phyloP scores from a whole-genome alignment of 1,139 yeast species.

The Protomyces macrosporus region DNA sequence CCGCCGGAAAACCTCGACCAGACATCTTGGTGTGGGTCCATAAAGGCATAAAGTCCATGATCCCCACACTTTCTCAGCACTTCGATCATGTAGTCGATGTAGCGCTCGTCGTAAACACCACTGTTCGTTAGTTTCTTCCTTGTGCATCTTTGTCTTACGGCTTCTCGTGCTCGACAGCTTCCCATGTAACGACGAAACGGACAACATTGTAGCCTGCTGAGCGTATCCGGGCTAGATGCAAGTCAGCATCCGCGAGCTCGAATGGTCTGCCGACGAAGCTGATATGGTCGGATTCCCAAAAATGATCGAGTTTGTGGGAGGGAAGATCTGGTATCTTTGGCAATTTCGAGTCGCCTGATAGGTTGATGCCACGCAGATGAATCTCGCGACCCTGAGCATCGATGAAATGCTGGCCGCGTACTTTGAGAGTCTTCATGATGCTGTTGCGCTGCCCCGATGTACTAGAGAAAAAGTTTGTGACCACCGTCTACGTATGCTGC shows the following conservation, averaged over 20 bases:
- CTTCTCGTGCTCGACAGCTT: slow-evolving; percentile 82
- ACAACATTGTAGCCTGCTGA: slow-evolving; percentile 78
- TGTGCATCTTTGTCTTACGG: slow-evolving; percentile 43
- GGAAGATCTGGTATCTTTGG: slow-evolving; percentile 58
- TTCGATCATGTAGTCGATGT: slow-evolving; percentile 61
- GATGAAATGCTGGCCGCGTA: slow-evolving; percentile 41
- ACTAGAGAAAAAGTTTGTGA: no score
- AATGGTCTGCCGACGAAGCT: slow-evolving; percentile 81
- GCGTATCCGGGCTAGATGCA: slow-evolving; percentile 64
- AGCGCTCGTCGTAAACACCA: slow-evolving; percentile 71
- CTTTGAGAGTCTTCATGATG: slow-evolving; percentile 14
- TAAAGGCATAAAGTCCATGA: slow-evolving; percentile 68
- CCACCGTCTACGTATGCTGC: no score
- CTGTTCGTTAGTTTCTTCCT: slow-evolving; percentile 8
- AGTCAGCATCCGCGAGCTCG: slow-evolving; percentile 63
- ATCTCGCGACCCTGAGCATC: slow-evolving; percentile 59
- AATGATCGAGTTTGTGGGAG: slow-evolving; percentile 50
- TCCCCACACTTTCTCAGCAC: slow-evolving; percentile 54
- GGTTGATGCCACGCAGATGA: slow-evolving; percentile 71
- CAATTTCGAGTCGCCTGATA: slow-evolving; percentile 69
- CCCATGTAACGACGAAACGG: slow-evolving; percentile 81
- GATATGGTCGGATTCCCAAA: slow-evolving; percentile 62
- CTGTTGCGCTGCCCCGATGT: neutral
- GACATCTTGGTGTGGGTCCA: slow-evolving; percentile 91
- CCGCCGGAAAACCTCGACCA: slow-evolving; percentile 95